phyloP scores from a whole-genome alignment of 805 yeast species.

The Teunomyces panamensis region DNA sequence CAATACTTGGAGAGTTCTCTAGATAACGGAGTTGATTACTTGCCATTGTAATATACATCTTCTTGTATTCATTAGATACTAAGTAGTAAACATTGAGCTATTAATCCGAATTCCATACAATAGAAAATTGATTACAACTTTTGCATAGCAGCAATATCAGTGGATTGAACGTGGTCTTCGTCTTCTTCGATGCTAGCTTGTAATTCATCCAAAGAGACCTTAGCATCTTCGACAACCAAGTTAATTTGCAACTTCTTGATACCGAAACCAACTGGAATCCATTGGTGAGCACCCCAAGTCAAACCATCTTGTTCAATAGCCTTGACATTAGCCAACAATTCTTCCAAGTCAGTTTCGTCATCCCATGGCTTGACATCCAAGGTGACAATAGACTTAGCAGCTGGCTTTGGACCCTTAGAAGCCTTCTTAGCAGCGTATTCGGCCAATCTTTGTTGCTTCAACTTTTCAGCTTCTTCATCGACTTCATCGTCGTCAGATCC shows the following conservation, averaged over 20 bases:
- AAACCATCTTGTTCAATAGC: constrained; percentile 87
- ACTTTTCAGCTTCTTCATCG: constrained; percentile 95
- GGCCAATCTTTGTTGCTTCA: constrained; percentile 97
- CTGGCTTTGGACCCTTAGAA: constrained; percentile 94
- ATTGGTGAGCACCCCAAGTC: constrained; percentile 96
- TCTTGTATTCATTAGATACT: constrained; percentile 8
- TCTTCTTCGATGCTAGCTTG: constrained; percentile 77
- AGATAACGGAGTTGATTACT: constrained; percentile 49
- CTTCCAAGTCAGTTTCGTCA: constrained; percentile 95
- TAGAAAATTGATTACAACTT: constrained; percentile 63
- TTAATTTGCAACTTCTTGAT: constrained; percentile 98
- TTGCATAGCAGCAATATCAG: constrained; percentile 98
- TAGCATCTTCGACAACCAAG: constrained; percentile 96
- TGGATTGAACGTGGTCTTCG: constrained; percentile 99
- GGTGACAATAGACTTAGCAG: constrained; percentile 97
- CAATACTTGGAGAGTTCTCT: constrained; percentile 48
- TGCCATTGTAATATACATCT: constrained; percentile 28
- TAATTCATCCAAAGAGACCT: constrained; percentile 90
- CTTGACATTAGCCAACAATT: constrained; percentile 84
- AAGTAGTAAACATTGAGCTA: constrained; percentile 4
- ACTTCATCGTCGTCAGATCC: constrained; percentile 94
- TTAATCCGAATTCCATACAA: constrained; percentile 18
- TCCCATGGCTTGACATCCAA: constrained; percentile 99
- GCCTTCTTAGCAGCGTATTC: constrained; percentile 98
- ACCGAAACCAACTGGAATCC: constrained; percentile 98